phyloP scores from a whole-genome alignment of 495 filamentous ascomycete species.

The Penicillium bialowiezense region DNA sequence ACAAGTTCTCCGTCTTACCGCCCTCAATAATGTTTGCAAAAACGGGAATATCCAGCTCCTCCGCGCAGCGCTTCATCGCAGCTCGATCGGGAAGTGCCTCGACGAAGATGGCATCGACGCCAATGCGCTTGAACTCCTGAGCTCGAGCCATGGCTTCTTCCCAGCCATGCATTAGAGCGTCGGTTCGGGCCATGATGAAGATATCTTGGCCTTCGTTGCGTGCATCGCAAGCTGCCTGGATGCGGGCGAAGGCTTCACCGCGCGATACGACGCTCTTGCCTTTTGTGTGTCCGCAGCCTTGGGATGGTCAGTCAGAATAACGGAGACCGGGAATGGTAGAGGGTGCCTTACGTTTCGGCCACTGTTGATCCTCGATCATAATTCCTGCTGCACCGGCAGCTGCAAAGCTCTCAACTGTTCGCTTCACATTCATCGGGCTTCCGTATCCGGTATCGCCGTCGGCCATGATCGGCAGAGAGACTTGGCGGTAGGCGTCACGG shows the following conservation, averaged over 20 bases:
- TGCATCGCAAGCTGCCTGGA: conserved; percentile 39
- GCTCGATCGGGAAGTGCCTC: conserved; percentile 41
- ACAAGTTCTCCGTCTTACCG: conserved; percentile 40
- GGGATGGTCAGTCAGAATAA: neutral
- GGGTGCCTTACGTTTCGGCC: conserved; percentile 29
- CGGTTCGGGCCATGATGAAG: conserved; percentile 41
- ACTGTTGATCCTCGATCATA: conserved; percentile 44
- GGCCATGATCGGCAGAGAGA: conserved; percentile 36
- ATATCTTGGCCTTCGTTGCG: conserved; percentile 41
- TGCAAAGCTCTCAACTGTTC: conserved; percentile 40
- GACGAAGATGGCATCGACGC: conserved; percentile 39
- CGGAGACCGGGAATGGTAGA: too few relatives aligned
- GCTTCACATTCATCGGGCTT: conserved; percentile 40
- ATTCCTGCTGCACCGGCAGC: conserved; percentile 36
- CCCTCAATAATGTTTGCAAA: conserved; percentile 47
- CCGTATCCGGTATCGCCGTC: conserved; percentile 44
- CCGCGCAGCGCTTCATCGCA: conserved; percentile 31
- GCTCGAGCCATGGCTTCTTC: conserved; percentile 37
- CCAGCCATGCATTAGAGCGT: conserved; percentile 36
- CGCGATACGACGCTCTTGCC: conserved; percentile 42
- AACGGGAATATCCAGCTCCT: conserved; percentile 33
- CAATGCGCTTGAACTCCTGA: conserved; percentile 34
- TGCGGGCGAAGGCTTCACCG: conserved; percentile 38
- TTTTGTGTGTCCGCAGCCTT: conserved; percentile 45
- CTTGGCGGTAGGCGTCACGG: conserved; percentile 33